These are phyloP conservation scores for Colletotrichum plurivorum DNA, from an alignment of 2,329 filamentous ascomycete species.

Conservation along the genomic window DNA sequence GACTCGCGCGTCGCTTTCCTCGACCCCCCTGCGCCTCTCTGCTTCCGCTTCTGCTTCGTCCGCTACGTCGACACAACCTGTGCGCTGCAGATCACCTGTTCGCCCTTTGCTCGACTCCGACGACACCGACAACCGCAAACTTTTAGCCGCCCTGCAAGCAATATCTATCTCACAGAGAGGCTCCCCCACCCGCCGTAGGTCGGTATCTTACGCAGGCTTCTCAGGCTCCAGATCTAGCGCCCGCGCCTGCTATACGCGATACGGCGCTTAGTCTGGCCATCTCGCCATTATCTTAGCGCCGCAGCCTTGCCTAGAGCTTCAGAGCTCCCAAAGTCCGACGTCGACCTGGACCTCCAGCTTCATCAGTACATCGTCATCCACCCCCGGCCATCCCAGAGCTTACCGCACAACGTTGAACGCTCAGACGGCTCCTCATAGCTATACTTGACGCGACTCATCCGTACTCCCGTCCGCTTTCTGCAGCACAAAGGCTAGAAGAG, in stretches of 20 bases:
- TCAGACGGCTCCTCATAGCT: neutral
- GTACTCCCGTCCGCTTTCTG: neutral
- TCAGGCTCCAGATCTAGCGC: slow-evolving; percentile 7
- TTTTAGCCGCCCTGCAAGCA: slow-evolving; percentile 26
- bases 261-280: slow-evolving; percentile 23
- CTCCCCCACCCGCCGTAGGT: neutral
- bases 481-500: neutral
- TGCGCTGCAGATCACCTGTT: slow-evolving; percentile 28
- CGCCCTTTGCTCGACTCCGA: slow-evolving; percentile 6
- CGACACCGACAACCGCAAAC: slow-evolving; percentile 19
- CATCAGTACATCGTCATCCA: slow-evolving; percentile 15
- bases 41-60: slow-evolving; percentile 4
- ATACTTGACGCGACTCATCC: neutral
- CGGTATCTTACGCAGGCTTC: neutral
- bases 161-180: slow-evolving; percentile 14
- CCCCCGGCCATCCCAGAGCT: slow-evolving; percentile 4
- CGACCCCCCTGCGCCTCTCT: neutral
- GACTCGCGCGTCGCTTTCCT: slow-evolving; percentile 33
- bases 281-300: slow-evolving; percentile 14
- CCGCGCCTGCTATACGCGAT: slow-evolving; percentile 27
- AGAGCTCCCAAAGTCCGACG: slow-evolving; percentile 4
- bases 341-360: slow-evolving; percentile 12
- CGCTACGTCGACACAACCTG: slow-evolving; percentile 14
- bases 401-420: neutral
- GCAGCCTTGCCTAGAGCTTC: neutral